These are phyloP conservation scores for Diaporthe capsici DNA, from an alignment of 2,329 filamentous ascomycete genomes.

Conservation along the genomic window DNA sequence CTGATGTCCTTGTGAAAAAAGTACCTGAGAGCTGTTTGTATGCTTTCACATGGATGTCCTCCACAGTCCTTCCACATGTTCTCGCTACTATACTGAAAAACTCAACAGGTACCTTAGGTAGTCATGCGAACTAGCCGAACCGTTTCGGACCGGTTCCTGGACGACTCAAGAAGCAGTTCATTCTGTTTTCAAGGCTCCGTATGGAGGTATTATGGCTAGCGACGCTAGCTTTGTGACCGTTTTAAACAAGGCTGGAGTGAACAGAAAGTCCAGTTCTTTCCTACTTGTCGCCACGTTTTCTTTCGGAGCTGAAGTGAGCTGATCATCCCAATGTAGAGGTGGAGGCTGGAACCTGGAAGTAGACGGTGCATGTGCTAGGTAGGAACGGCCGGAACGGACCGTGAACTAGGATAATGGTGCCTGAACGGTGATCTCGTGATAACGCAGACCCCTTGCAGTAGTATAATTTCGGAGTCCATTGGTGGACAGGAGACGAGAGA, in stretches of 20 bases:
- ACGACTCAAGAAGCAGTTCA: not conserved
- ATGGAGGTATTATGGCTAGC: not conserved
- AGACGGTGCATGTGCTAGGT: not conserved
- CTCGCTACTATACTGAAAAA: not conserved
- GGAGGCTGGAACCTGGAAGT: not conserved
- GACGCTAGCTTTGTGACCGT: fast-evolving
- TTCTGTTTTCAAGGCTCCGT: no score
- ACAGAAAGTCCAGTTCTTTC: not conserved
- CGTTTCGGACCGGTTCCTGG: not conserved
- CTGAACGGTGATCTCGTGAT: not conserved
- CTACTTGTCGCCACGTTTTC: not conserved
- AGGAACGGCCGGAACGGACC: slow-evolving; percentile 1
- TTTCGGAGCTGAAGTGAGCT: not conserved
- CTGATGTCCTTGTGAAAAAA: not conserved
- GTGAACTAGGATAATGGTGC: not conserved
- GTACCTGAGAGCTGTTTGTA: not conserved
- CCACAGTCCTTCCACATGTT: no score
- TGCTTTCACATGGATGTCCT: not conserved
- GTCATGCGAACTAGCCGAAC: not conserved
- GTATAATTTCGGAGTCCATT: not conserved
- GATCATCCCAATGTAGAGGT: not conserved
- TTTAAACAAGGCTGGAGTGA: not conserved
- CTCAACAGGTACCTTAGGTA: not conserved
- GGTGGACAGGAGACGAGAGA: not conserved
- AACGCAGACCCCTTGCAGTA: not conserved